A percentile compares a stretch with the other conserved stretches of the same genome.
These are phyloP conservation scores for Lentinula aciculospora DNA, from an alignment of 768 basidiomycete genomes.

Conservation along the genomic window DNA sequence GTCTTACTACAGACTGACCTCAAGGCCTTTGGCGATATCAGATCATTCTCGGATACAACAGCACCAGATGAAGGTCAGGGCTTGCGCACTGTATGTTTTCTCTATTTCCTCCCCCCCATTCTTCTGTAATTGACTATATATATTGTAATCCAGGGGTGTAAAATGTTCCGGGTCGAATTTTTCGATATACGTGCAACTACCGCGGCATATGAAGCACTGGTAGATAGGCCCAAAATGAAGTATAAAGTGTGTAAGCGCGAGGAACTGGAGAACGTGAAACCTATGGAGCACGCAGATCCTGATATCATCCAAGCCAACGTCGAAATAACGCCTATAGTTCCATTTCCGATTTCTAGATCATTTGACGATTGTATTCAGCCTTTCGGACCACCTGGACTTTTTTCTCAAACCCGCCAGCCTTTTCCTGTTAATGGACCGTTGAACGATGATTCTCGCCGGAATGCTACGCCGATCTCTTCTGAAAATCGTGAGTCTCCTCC, in stretches of 20 bases:
- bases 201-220: conserved; percentile 42
- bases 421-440: conserved; percentile 18
- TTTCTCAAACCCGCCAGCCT: conserved; percentile 29
- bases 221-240: conserved; percentile 45
- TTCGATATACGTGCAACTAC: conserved; percentile 59
- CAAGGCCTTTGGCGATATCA: conserved; percentile 28
- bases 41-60: conserved; percentile 19
- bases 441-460: background rate
- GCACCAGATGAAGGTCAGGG: conserved; percentile 10
- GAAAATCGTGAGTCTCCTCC: background rate
- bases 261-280: background rate
- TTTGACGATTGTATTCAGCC: conserved; percentile 6
- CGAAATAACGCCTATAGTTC: conserved; percentile 9
- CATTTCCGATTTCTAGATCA: conserved; percentile 13
- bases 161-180: conserved; percentile 58
- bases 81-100: conserved; percentile 16
- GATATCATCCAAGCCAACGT: background rate
- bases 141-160: conserved; percentile 13
- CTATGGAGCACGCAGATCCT: background rate
- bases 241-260: conserved; percentile 37
- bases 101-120: background rate
- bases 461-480: background rate
- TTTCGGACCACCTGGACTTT: conserved; percentile 21
- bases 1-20: conserved; percentile 25
- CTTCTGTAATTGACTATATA: background rate